Evolutionary conservation across 2,329 filamentous ascomycete species (phyloP), one percentile per base, ranked within the genome.

Genomic region (Macroventuria anomochaeta): DNA sequence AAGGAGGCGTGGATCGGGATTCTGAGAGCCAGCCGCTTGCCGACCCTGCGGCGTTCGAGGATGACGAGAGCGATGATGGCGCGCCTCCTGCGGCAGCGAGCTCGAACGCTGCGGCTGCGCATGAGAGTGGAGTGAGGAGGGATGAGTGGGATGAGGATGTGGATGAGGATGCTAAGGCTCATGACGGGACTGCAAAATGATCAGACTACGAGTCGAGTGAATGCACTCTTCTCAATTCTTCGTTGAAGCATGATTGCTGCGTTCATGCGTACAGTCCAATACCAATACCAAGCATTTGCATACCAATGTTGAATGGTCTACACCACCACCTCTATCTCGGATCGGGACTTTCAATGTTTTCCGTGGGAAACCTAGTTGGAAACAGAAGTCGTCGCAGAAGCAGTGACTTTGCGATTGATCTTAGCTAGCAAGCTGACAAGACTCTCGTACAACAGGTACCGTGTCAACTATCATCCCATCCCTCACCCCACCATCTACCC

Each of bases 41-140:
- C 18, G 79, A 80, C 53, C 79, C 79, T 18, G 74, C 72, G 1
- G 75, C 77, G 1, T 81, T 81, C 49, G 79, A 80, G 57, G 75
- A 76, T n/a, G 70, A 74, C 5, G 68, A 72, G 12, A 77, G 76
- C 47, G 76, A 78, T 17, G 75, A 79, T 40, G 69, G 73, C 36
- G 69, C 73, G 15, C 71, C 73, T 26, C 71, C 60, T 2, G 57
- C 62, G 12, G 48, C 55, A 23, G 39, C 51, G 25, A 42, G 52
- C 13, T 49, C 52, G 28, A 62, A 57, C 33, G 48, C 55, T 4
- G 46, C 52, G 37, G 11, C 26, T 40, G 13, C 46, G 3, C 67
- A 73, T 29, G 65, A 67, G 21, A 70, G 68, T 29, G 72, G 71
- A 2, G 71, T 76, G 1, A 56, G 66, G 25, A 63, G 72, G n/a